Evolutionary conservation across 768 basidiomycete species (phyloP), one percentile per base, ranked within the genome.

Genomic region (Termitomyces sp.): DNA sequence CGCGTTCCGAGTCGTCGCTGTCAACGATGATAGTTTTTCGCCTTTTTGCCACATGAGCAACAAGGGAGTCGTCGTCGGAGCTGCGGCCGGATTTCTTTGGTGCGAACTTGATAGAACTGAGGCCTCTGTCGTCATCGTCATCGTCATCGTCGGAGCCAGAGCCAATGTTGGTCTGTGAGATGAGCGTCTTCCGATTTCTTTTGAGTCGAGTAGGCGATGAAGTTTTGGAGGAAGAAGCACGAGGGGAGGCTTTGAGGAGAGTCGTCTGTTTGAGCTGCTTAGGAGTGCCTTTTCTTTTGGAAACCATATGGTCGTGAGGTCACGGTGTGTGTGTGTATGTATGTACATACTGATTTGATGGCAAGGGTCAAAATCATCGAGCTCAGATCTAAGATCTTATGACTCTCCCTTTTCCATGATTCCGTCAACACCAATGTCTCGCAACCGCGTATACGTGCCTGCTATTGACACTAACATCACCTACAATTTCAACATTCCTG

Each of bases 41-140:
- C 48, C 38, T 61, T 42, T 63, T 60, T 3, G 26, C 54, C 30
- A 47, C 19, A 11, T 37, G 32, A 37, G 19, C 38, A 17, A 48
- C 19, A 26, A 19, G 26, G 15, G 45, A 26, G 17, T 37, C 52
- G 19, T 51, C 35, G 12, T 51, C 54, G 19, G 34, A 42, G 7
- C 28, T 35, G 17, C 43, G 24, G 5, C 8, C 2, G 19, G 60
- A 56, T 32, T 55, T 55, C 41, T 70, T 58, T 17, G 76, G 70
- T 56, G 78, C 78, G 48, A 87, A 79, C 43, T 63, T 76, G 47
- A 86, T 83, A 26, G 70, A 76, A 15, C 72, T 76, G 40, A 83
- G 74, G 56, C 78, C 60, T 45, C 65, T 68, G 7, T 62, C 58
- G 8, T 54, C 63, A 28, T 64, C 58, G 35, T 32, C 30, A 10